Evolutionary conservation across 2,329 filamentous ascomycete genomes (phyloP), one percentile per base, ranked within the genome.

Genomic region (Fusarium sp.): DNA sequence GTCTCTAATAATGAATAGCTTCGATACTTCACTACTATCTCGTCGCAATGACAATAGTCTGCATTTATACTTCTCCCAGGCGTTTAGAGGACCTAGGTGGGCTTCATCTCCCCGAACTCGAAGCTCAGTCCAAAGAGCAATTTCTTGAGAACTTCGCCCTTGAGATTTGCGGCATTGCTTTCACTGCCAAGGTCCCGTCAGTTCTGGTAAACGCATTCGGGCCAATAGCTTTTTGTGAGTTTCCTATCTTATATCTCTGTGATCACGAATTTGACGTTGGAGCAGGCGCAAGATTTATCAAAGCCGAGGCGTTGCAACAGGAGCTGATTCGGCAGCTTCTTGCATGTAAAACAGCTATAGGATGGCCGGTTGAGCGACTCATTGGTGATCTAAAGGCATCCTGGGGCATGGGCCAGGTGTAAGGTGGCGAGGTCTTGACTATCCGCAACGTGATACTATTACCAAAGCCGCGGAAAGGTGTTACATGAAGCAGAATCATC

Each of bases 201-300:
- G 84, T 86, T 4, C 75, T 85, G 9, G 83, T 87, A 7, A 86
- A 87, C 64, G 79, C 83, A 6, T 86, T 86, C 70, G 85, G 85
- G 0, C 84, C 85, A 18, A 84, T 86, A 33, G 78, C 82, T 4
- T 86, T 82, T 56, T 85, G 85, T 85, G 71, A 75, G 81, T 77
- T 27, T 31, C 9, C 10, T 9, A 13, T 8, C 22, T 25, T 18
- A 5, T 14, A 11, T 36, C 13, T 17, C 9, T 18, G 3, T n/a
- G 27, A n/a, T 18, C 1, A 4, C 14, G 8, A 44, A 18, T 7
- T 49, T 74, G 6, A 73, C 53, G 20, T 17, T 10, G 3, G 20
- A 18, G 3, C 25, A 78, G 82, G 81, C 38, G 79, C 77, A 33
- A 79, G 71, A 59, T 80, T 77, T 33, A 76, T 84, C 33, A 71